Evolutionary conservation across 371 early-diverging fungal genomes (phyloP).

Genomic region (Smittium culicis): DNA sequence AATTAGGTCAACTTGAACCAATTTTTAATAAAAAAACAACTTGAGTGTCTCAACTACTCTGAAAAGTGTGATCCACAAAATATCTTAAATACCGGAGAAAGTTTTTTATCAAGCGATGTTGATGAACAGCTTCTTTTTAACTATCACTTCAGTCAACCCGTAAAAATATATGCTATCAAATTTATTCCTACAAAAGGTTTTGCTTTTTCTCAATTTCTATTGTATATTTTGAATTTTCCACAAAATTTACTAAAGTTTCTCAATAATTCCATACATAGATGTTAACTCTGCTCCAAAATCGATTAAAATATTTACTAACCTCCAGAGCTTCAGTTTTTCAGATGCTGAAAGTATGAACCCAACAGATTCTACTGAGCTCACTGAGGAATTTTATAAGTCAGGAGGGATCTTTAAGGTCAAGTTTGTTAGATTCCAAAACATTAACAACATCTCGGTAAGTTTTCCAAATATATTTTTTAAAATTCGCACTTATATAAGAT

Average conservation of each 20-base stretch:
- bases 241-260: too few relatives aligned
- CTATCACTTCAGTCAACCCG: slow-evolving; percentile 74
- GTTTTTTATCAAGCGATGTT: slow-evolving; percentile 68
- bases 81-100: slow-evolving; percentile 53
- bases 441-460: slow-evolving; percentile 44
- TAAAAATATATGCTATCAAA: slow-evolving; percentile 79
- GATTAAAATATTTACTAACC: slow-evolving; percentile 71
- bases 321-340: slow-evolving; percentile 67
- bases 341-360: slow-evolving; percentile 58
- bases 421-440: slow-evolving; percentile 86
- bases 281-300: slow-evolving; percentile 75
- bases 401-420: slow-evolving; percentile 54
- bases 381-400: slow-evolving; percentile 44
- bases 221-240: too few relatives aligned
- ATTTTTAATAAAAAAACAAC: slow-evolving; percentile 51
- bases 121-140: slow-evolving; percentile 86
- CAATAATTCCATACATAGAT: too few relatives aligned
- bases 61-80: slow-evolving; percentile 54
- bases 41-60: slow-evolving; percentile 78
- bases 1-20: slow-evolving; percentile 51
- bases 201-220: too few relatives aligned
- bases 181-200: slow-evolving; percentile 42
- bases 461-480: slow-evolving; percentile 4
- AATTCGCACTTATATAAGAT: too few relatives aligned
- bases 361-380: slow-evolving; percentile 59